A percentile compares a stretch with the other conserved stretches of the same genome.
Conservation (phyloP, 257 asterid genomes). For the Solanum sitiens region DNA sequence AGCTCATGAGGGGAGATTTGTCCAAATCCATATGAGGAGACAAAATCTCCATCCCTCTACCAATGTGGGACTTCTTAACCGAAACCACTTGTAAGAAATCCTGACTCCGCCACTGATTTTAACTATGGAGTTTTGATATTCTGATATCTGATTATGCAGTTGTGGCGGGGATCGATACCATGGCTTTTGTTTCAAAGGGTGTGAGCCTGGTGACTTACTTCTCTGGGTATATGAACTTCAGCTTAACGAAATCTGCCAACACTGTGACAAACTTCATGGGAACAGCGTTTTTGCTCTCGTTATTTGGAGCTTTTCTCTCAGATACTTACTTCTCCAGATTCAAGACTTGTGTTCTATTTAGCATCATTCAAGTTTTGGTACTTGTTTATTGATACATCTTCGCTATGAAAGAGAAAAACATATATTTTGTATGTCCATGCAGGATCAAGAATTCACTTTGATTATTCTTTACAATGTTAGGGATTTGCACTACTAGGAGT, state of each 20-base stretch:
- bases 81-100: not conserved
- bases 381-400: not conserved
- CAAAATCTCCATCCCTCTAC: not conserved
- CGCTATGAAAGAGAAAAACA: not conserved
- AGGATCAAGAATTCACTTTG: not conserved
- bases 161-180: slow-evolving; percentile 44
- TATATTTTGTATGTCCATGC: not conserved
- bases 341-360: slow-evolving; percentile 37
- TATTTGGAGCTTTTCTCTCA: slow-evolving; percentile 56
- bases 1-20: not conserved
- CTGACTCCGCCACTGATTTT: not conserved
- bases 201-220: slow-evolving; percentile 65
- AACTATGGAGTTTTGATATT: not conserved
- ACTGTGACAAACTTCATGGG: slow-evolving; percentile 59
- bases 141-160: slow-evolving; percentile 12
- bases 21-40: not conserved
- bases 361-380: slow-evolving; percentile 39
- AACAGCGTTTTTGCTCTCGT: slow-evolving; percentile 42
- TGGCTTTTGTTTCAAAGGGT: slow-evolving; percentile 50
- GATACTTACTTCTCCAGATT: slow-evolving; percentile 52
- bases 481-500: slow-evolving; percentile 50
- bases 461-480: slow-evolving; percentile 17
- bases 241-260: slow-evolving; percentile 48
- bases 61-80: not conserved
- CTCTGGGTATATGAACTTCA: slow-evolving; percentile 47